Base-by-base conservation (phyloP, 108 stramenopile genomes). In the Skeletonema potamos region DNA sequence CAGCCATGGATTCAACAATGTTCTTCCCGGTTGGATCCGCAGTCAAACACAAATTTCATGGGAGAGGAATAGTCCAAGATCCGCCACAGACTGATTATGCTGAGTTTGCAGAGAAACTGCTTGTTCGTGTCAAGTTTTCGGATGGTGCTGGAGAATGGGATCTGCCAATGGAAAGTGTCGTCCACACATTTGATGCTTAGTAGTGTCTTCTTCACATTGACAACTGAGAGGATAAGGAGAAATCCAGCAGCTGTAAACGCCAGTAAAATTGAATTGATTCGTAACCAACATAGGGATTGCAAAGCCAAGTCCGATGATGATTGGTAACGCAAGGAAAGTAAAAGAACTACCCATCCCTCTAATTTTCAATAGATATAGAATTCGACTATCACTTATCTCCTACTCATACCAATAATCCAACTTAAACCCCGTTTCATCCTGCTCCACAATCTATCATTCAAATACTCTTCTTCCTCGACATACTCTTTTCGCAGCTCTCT, bases 21-120 rank as follows among this genome's bases (percentile, higher is more conserved):
- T 90, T 93, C 58, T 93, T 77, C 66, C 92, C 92, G 9, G 81
- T 90, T 10, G 92, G 92, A 4, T 73, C 78, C 13, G 22, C 28
- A 41, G 92, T 93, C 3, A 68, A 79, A 15, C 92, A 93, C 62
- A 72, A 64, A 41, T 44, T 80, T 15, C 66, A 86, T 34, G 89
- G 92, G n/a, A 67, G 65, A 63, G 92, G 92, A 8, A 70, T 64
- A 12, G 89, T 93, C 9, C 68, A 89, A 62, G 57, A 68, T 26
- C 89, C 87, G 11, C 87, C 87, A 43, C 6, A 63, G 27, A 18
- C 37, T 1, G 79, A 74, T 64, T 51, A 51, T 51, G 54, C 66
- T 12, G 68, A 64, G 30, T 78, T 78, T 71, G 73, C 59, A 54
- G 70, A 71, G 30, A 80, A 75, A 29, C 46, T 80, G 79, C 79